phyloP scores from a whole-genome alignment of 164 flowering plant species.

The Chimonanthus praecox region DNA sequence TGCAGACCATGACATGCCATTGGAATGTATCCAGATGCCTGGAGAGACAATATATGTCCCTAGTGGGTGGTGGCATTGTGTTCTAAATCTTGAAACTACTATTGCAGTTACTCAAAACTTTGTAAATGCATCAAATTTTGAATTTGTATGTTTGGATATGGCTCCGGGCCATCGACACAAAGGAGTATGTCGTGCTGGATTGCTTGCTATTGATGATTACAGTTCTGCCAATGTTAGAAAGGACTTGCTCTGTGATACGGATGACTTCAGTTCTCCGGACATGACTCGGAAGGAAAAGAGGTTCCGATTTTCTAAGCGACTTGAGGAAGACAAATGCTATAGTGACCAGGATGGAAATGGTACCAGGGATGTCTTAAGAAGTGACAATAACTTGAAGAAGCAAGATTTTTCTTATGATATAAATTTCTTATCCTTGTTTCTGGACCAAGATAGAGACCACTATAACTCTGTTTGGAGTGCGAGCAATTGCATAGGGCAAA shows the following conservation, averaged over 20 bases:
- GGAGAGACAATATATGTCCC: constrained; percentile 98
- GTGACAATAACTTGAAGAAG: constrained; percentile 18
- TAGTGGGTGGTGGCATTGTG: constrained; percentile 99
- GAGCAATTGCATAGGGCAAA: constrained; percentile 73
- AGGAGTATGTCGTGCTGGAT: constrained; percentile 95
- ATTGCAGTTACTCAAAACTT: constrained; percentile 96
- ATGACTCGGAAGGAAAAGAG: constrained; percentile 56
- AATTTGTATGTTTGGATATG: constrained; percentile 92
- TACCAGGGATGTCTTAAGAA: constrained; percentile 23
- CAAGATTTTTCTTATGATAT: constrained; percentile 55
- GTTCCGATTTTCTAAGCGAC: constrained; percentile 23
- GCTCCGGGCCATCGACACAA: constrained; percentile 94
- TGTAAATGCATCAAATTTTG: constrained; percentile 81
- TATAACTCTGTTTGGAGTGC: constrained; percentile 75
- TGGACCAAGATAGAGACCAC: constrained; percentile 83
- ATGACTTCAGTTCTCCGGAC: constrained; percentile 29
- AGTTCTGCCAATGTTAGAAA: constrained; percentile 20
- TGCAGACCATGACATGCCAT: constrained; percentile 83
- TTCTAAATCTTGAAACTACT: constrained; percentile 84
- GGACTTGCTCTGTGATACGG: constrained; percentile 15
- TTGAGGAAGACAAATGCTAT: constrained; percentile 12
- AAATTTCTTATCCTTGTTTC: constrained; percentile 54
- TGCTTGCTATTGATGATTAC: constrained; percentile 67
- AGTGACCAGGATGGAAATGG: constrained; percentile 8
- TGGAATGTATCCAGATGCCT: constrained; percentile 89